phyloP scores from a whole-genome alignment of 345 rosid genomes.

The Excoecaria cochinchinensis region DNA sequence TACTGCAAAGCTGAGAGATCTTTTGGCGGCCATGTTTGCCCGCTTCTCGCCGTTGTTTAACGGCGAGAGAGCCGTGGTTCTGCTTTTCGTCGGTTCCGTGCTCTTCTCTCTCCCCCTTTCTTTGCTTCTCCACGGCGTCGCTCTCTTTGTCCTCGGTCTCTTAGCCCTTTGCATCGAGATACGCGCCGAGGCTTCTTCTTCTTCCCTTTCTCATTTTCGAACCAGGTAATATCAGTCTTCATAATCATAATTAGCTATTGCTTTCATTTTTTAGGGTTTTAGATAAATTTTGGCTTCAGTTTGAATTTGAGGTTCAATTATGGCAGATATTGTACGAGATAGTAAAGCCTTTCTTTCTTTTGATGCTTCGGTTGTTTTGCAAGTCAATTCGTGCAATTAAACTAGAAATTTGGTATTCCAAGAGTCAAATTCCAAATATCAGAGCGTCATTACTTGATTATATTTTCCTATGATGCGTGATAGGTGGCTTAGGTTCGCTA shows the following conservation, averaged over 20 bases:
- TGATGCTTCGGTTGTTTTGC: neutral
- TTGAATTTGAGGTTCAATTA: neutral
- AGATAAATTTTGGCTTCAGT: neutral
- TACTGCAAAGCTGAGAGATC: neutral
- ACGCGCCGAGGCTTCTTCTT: conserved; percentile 43
- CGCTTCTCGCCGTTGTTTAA: conserved; percentile 37
- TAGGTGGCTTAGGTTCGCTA: neutral
- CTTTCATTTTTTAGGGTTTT: neutral
- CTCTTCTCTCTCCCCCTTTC: conserved; percentile 58
- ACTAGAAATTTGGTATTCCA: neutral
- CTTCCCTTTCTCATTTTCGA: conserved; percentile 28
- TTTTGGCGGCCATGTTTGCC: conserved; percentile 23
- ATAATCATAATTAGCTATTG: neutral
- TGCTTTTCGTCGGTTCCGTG: conserved; percentile 48
- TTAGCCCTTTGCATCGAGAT: conserved; percentile 58
- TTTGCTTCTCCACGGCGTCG: conserved; percentile 63
- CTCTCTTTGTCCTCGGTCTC: conserved; percentile 44
- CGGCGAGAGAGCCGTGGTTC: conserved; percentile 88
- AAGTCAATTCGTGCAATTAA: neutral
- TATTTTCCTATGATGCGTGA: neutral
- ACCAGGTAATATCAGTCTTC: conserved; percentile 11
- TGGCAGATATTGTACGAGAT: neutral
- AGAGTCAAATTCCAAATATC: neutral
- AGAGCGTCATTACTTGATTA: neutral
- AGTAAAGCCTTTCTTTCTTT: neutral